Evolutionary conservation across 352 stramenopile species (phyloP), one percentile per base, ranked within the genome.

Genomic region (Thraustochytrium sp.): DNA sequence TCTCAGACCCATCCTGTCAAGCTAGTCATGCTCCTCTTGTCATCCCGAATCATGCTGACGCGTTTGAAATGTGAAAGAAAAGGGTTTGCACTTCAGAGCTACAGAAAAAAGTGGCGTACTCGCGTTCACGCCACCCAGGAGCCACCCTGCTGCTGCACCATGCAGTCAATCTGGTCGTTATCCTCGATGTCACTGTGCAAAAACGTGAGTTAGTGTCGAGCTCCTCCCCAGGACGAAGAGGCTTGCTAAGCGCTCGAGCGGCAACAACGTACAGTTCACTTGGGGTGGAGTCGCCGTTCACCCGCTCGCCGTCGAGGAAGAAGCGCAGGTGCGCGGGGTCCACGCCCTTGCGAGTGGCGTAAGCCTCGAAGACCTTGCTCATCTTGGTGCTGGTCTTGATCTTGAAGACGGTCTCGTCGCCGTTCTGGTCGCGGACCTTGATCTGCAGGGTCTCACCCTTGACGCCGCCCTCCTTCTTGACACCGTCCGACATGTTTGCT

Each of bases 371-470:
- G 61, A 99, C 96, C 87, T 98, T 98, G 75, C 94, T 90, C 96
- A 99, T 99, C 90, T 97, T 98, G 48, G 96, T 99, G 72, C 95
- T 97, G 76, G 93, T 97, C 89, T 99, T 99, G 56, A 99, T 96
- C 90, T 98, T 99, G 89, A 99, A 99, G 87, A 97, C 98, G 3
- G 94, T 99, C 88, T 98, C 95, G 82, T 97, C 92, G 48, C 92
- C 93, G 23, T 91, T 94, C 90, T 96, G 85, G 5, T 86, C 38
- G 48, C 34, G 46, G n/a, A 86, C 44, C 34, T 46, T 80, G 51
- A 80, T 64, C 48, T 46, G 31, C 21, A 46, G 31, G 31, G 68
- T 46, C 68, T 80, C 40, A 2, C 2, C 46, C 68, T 80, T 51
- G 29, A 51, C 62, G 42, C n/a, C n/a, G n/a, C 34, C 34, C 68